Evolutionary conservation across 805 yeast species (phyloP), one percentile per base, ranked within the genome.

Genomic region (Myxozyma sirexii): DNA sequence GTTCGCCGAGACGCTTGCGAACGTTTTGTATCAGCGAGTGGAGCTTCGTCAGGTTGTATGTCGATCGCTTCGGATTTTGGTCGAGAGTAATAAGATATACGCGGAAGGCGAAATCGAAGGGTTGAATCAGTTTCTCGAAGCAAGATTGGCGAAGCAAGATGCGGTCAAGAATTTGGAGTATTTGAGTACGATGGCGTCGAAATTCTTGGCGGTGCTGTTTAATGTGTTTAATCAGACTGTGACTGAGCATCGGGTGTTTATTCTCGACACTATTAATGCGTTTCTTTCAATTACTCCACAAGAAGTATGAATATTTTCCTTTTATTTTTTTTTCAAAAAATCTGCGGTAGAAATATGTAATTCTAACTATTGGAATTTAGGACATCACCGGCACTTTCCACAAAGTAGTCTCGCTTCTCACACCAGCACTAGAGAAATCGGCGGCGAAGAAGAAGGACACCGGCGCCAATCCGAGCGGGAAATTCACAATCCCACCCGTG

Each of bases 181-280:
- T 67, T 76, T 93, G 59, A 76, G 89, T 0, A 56, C 82, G 0
- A 72, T 71, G 64, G 84, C 96, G 4, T 75, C 88, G 3, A 92
- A 94, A 65, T 71, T 94, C 51, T 78, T 94, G 53, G 87, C 96
- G 12, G 97, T 91, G 21, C 77, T 94, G 52, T 90, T 93, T 79
- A 94, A 94, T 69, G 96, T 94, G 17, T 94, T 88, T 74, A 84
- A 93, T n/a, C 92, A 91, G 67, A 91, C 97, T 10, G 76, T 83
- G 46, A 87, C 94, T 39, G 94, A 89, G 55, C 82, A 90, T 15
- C 84, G 98, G 73, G 88, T 90, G 12, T 90, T 80, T 72, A 84
- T 94, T 52, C 79, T 91, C 59, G 97, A 93, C 63, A 85, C 97
- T 8, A 89, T 93, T 68, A 92, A 90, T 67, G 81, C 85, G 0